phyloP scores from a whole-genome alignment of 164 flowering plant genomes.

The Vitis amurensis region DNA sequence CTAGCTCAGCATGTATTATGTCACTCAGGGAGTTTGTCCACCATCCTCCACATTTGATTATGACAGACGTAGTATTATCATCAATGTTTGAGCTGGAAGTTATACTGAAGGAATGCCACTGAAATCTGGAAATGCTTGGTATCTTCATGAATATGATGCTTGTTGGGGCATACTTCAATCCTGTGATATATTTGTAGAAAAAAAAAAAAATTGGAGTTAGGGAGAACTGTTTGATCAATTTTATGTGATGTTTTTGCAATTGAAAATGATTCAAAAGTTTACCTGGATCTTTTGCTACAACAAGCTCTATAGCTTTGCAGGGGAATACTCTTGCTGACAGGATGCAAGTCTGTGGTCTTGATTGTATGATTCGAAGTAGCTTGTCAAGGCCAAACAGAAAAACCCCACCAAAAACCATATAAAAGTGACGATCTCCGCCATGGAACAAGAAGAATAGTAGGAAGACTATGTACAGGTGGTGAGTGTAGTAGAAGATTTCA shows the following conservation, averaged over 20 bases:
- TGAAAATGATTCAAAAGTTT: slow-evolving; percentile 11
- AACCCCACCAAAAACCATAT: slow-evolving; percentile 67
- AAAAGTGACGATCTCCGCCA: slow-evolving; percentile 84
- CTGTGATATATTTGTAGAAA: slow-evolving; percentile 34
- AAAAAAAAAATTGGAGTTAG: background rate
- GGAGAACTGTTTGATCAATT: background rate
- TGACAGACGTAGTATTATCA: slow-evolving; percentile 50
- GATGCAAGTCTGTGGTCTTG: slow-evolving; percentile 57
- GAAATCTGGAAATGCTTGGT: slow-evolving; percentile 62
- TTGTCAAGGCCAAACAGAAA: slow-evolving; percentile 82
- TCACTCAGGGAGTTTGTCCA: slow-evolving; percentile 70
- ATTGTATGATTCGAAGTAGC: slow-evolving; percentile 67
- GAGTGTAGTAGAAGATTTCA: slow-evolving; percentile 77
- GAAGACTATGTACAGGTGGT: slow-evolving; percentile 73
- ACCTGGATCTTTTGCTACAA: slow-evolving; percentile 71
- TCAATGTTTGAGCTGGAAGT: slow-evolving; percentile 64
- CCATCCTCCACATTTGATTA: slow-evolving; percentile 65
- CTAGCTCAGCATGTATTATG: slow-evolving; percentile 32
- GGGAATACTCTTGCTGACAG: slow-evolving; percentile 69
- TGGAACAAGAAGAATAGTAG: slow-evolving; percentile 75
- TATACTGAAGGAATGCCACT: slow-evolving; percentile 88
- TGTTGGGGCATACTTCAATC: slow-evolving; percentile 62
- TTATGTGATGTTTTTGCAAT: background rate
- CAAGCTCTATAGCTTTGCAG: slow-evolving; percentile 65
- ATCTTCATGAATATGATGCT: slow-evolving; percentile 71